phyloP scores from a whole-genome alignment of 164 flowering plant species.

The Magnolia kwangsiensis region DNA sequence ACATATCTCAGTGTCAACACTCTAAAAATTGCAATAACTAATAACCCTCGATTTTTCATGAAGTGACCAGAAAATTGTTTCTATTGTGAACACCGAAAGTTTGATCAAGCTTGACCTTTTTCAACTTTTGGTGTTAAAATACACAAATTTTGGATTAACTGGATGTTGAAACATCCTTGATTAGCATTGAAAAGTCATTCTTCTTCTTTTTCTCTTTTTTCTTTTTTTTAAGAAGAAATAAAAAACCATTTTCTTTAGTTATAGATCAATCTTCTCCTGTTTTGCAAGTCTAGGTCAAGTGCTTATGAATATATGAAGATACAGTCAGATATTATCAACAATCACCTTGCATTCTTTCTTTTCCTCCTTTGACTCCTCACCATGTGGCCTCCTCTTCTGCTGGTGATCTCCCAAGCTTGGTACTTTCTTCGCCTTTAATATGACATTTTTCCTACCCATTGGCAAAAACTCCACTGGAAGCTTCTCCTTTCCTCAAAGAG shows the following conservation, averaged over 20 bases:
- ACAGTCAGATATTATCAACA: neutral
- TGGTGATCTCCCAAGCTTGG: slow-evolving; percentile 23
- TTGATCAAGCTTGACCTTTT: no score
- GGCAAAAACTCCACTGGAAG: slow-evolving; percentile 82
- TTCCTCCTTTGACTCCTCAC: slow-evolving; percentile 84
- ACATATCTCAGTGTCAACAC: no score
- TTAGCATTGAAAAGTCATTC: no score
- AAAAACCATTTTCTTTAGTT: neutral
- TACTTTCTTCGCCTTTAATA: slow-evolving; percentile 38
- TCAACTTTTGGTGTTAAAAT: no score
- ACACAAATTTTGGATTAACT: no score
- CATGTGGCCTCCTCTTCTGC: slow-evolving; percentile 42
- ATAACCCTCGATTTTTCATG: no score
- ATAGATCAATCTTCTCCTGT: neutral
- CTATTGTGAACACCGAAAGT: no score
- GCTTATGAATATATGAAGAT: neutral
- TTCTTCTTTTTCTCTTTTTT: neutral
- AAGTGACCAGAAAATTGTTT: no score
- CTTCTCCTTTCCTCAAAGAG: slow-evolving; percentile 74
- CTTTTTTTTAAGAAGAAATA: no score
- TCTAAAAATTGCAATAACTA: no score
- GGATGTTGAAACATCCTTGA: no score
- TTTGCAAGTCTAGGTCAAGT: neutral
- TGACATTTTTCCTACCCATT: slow-evolving; percentile 22
- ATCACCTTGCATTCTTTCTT: slow-evolving; percentile 94